phyloP scores from a whole-genome alignment of 1,284 basidiomycete species.

The Sporisorium exsertum region DNA sequence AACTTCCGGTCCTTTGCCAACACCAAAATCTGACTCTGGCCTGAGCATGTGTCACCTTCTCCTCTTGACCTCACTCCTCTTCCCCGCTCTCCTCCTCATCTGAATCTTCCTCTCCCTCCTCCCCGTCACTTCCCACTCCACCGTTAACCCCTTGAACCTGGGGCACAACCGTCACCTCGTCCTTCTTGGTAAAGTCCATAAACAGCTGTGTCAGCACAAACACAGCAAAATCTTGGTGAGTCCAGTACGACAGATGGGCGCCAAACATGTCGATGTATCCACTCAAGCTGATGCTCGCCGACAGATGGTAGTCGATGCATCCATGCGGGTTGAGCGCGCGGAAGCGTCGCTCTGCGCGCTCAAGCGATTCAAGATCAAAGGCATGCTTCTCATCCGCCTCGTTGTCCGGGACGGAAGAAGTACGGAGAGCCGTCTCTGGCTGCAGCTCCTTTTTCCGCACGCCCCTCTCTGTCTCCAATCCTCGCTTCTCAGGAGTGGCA shows the following conservation, averaged over 20 bases:
- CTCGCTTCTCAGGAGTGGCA: neutral
- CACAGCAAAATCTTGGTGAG: slow-evolving; percentile 55
- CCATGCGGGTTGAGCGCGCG: slow-evolving; percentile 65
- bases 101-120: slow-evolving; percentile 55
- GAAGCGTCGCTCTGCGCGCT: slow-evolving; percentile 53
- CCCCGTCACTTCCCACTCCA: slow-evolving; percentile 39
- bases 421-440: slow-evolving; percentile 20
- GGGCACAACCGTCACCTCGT: slow-evolving; percentile 36
- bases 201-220: slow-evolving; percentile 63
- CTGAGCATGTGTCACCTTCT: neutral
- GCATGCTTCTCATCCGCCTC: slow-evolving; percentile 18
- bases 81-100: slow-evolving; percentile 13
- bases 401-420: slow-evolving; percentile 5
- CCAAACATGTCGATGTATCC: slow-evolving; percentile 61
- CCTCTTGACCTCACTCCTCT: neutral
- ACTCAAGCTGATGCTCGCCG: slow-evolving; percentile 40
- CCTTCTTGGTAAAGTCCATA: slow-evolving; percentile 37
- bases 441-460: slow-evolving; percentile 27
- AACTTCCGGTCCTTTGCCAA: neutral
- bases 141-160: slow-evolving; percentile 24
- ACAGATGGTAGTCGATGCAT: slow-evolving; percentile 61
- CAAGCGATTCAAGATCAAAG: slow-evolving; percentile 38
- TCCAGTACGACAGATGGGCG: slow-evolving; percentile 65
- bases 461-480: slow-evolving; percentile 20
- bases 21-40: neutral